Conservation (phyloP, 495 filamentous ascomycete genomes). For the Wilcoxina mikolae region DNA sequence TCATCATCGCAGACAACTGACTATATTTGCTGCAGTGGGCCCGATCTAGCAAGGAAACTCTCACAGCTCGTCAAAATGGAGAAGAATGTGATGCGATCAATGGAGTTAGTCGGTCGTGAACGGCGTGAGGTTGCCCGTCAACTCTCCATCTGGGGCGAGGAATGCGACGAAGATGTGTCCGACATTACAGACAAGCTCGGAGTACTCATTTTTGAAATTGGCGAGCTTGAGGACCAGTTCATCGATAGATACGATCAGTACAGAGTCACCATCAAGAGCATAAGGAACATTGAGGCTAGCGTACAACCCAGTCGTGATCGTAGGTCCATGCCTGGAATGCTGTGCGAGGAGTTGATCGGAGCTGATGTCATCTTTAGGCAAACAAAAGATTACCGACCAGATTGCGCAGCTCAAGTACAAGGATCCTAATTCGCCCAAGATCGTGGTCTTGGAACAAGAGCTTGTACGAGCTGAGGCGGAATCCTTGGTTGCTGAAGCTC, state of each 20-base stretch:
- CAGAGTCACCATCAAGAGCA: constrained; percentile 97
- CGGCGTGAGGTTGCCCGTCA: constrained; percentile 98
- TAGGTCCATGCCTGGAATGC: constrained; percentile 33
- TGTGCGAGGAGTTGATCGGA: neutral
- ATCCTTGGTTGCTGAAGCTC: constrained; percentile 92
- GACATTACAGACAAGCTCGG: constrained; percentile 98
- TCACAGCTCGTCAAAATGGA: constrained; percentile 99
- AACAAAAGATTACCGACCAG: constrained; percentile 98
- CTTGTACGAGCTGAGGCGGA: constrained; percentile 96
- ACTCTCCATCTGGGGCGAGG: constrained; percentile 95
- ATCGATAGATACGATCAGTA: constrained; percentile 99
- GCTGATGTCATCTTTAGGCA: constrained; percentile 40
- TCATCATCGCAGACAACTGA: neutral
- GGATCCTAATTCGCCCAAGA: constrained; percentile 92
- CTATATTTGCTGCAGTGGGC: constrained; percentile 38
- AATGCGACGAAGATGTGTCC: constrained; percentile 91
- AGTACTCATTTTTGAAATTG: constrained; percentile 94
- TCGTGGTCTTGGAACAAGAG: constrained; percentile 95
- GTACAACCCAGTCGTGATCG: constrained; percentile 96
- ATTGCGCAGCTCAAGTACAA: constrained; percentile 99
- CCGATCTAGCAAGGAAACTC: constrained; percentile 92
- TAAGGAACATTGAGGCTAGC: constrained; percentile 94
- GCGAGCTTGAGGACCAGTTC: constrained; percentile 93
- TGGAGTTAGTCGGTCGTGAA: constrained; percentile 88
- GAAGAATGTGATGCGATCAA: constrained; percentile 98